Evolutionary conservation across 805 yeast genomes (phyloP).

Genomic region (Scheffersomyces ergatensis): DNA sequence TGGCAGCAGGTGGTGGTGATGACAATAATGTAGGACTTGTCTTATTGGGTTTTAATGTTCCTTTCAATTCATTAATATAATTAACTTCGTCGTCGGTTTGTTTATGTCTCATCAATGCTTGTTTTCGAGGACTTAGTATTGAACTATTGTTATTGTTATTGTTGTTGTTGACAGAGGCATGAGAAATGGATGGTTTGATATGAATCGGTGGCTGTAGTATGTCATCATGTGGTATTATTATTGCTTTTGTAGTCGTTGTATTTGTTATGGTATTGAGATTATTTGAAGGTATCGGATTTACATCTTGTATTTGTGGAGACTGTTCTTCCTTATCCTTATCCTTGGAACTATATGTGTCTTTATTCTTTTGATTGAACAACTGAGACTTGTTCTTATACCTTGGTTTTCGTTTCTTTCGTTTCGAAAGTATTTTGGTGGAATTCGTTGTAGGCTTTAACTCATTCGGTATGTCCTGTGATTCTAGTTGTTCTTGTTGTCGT

Average conservation of each 20-base stretch:
- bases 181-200: not conserved
- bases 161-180: not conserved
- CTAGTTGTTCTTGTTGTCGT: not conserved
- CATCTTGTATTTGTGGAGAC: too few species aligned
- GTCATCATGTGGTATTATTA: not conserved
- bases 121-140: conserved; percentile 34
- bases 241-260: too few species aligned
- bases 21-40: not conserved
- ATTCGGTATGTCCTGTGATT: not conserved
- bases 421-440: not conserved
- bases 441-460: not conserved
- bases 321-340: too few species aligned
- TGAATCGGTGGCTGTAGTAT: not conserved
- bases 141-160: not conserved
- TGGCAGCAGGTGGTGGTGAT: not conserved
- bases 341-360: too few species aligned
- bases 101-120: conserved; percentile 36
- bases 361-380: not conserved
- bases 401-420: conserved; percentile 7
- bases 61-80: conserved; percentile 18
- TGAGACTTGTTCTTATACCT: conserved; percentile 6
- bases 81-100: conserved; percentile 21
- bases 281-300: too few species aligned
- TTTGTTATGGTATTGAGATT: too few species aligned
- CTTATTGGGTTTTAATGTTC: conserved; percentile 17